A percentile compares a stretch with the other conserved stretches of the same genome.
These are phyloP conservation scores for Lodderomyces elongisporus DNA, from an alignment of 1,139 yeast species.

Conservation along the genomic window DNA sequence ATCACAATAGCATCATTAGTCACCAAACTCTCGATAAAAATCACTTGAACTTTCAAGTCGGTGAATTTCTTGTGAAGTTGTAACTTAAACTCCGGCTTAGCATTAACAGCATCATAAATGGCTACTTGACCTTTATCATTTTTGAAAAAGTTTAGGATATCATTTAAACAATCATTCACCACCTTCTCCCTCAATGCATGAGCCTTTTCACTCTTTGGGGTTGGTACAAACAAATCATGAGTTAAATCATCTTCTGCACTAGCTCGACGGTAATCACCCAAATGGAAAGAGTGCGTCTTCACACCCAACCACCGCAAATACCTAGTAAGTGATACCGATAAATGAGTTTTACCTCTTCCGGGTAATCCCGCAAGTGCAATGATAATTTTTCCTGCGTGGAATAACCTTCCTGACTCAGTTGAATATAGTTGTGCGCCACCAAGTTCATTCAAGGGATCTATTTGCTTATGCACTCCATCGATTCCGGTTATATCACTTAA, in stretches of 20 bases:
- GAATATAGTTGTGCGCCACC: conserved; percentile 88
- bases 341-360: conserved; percentile 92
- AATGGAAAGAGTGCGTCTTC: conserved; percentile 83
- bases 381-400: conserved; percentile 93
- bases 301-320: conserved; percentile 95
- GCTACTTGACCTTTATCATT: conserved; percentile 87
- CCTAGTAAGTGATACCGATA: conserved; percentile 85
- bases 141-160: conserved; percentile 65
- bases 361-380: conserved; percentile 91
- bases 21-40: conserved; percentile 84
- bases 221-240: conserved; percentile 64
- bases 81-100: conserved; percentile 62
- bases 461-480: conserved; percentile 53
- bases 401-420: conserved; percentile 83
- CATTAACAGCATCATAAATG: conserved; percentile 93
- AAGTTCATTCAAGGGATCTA: conserved; percentile 43
- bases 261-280: conserved; percentile 84
- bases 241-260: conserved; percentile 51
- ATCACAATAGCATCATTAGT: conserved; percentile 67
- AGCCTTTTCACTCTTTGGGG: conserved; percentile 52
- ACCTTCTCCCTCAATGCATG: conserved; percentile 54
- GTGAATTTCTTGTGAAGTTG: conserved; percentile 52
- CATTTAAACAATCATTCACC: conserved; percentile 61
- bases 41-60: conserved; percentile 60
- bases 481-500: conserved; percentile 39